phyloP scores from a whole-genome alignment of 345 rosid species.

The Sonneratia caseolaris region DNA sequence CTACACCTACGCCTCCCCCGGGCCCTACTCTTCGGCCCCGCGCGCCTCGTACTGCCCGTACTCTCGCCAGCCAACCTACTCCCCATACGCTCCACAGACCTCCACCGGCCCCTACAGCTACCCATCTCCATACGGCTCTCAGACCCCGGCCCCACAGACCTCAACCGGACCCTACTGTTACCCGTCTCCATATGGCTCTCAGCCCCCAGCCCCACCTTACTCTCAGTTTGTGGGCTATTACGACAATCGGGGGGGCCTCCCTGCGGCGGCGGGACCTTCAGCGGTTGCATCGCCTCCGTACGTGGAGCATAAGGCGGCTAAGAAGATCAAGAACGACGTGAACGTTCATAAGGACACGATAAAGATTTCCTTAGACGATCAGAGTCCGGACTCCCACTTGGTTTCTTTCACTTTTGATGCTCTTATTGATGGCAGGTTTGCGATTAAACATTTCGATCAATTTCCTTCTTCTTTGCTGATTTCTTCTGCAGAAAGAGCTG shows the following conservation, averaged over 20 bases:
- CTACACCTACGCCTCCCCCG: neutral
- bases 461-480: no score
- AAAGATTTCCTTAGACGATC: constrained; percentile 23
- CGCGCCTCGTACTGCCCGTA: neutral
- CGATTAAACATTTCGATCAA: neutral
- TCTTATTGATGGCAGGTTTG: constrained; percentile 35
- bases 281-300: constrained; percentile 16
- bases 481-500: neutral
- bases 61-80: constrained; percentile 4
- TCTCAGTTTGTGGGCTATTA: constrained; percentile 5
- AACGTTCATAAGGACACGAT: constrained; percentile 35
- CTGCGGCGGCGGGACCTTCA: neutral
- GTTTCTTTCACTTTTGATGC: constrained; percentile 47
- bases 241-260: constrained; percentile 3
- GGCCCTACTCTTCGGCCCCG: neutral
- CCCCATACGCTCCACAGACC: constrained; percentile 4
- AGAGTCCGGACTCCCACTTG: constrained; percentile 21
- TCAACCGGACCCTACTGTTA: constrained; percentile 2
- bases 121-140: neutral
- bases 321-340: constrained; percentile 31
- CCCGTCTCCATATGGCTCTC: neutral
- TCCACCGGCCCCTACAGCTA: constrained; percentile 4
- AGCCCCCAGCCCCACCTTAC: constrained; percentile 7
- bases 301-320: constrained; percentile 32
- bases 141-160: constrained; percentile 4